Evolutionary conservation across 768 basidiomycete genomes (phyloP).

Genomic region (Lactarius vividus): DNA sequence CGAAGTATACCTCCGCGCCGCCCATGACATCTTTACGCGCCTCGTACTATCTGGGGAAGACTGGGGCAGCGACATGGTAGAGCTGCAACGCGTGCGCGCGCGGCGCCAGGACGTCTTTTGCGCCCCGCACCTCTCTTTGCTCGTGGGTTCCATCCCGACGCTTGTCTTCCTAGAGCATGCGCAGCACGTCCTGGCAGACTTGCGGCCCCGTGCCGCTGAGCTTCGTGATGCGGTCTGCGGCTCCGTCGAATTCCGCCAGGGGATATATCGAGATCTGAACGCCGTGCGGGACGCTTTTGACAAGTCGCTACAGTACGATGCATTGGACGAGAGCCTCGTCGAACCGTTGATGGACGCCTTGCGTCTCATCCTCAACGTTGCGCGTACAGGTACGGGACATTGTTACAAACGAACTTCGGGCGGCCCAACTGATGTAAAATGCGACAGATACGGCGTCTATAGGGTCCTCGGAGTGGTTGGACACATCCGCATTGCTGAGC

Average conservation of each 20-base stretch:
- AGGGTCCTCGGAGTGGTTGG: constrained; percentile 56
- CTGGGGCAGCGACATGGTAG: constrained; percentile 50
- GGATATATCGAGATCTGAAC: constrained; percentile 72
- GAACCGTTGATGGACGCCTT: constrained; percentile 67
- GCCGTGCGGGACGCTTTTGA: constrained; percentile 70
- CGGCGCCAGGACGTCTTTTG: constrained; percentile 66
- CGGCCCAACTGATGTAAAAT: not conserved
- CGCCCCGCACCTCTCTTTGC: constrained; percentile 59
- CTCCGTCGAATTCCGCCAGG: constrained; percentile 67
- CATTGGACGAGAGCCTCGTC: constrained; percentile 48
- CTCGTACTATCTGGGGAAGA: constrained; percentile 56
- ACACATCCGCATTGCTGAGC: constrained; percentile 64
- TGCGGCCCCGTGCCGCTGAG: constrained; percentile 47
- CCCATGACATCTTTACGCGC: constrained; percentile 59
- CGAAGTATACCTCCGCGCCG: constrained; percentile 55
- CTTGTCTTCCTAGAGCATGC: constrained; percentile 73
- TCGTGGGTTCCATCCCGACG: constrained; percentile 63
- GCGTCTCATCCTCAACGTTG: constrained; percentile 62
- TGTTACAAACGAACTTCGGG: not conserved
- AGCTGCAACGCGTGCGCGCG: constrained; percentile 67
- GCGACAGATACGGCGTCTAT: constrained; percentile 36
- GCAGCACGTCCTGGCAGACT: constrained; percentile 44
- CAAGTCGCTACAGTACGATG: constrained; percentile 50
- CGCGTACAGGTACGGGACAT: constrained; percentile 47
- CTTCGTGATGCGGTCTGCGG: constrained; percentile 62